These are phyloP conservation scores for Gastrolobium bilobum DNA, from an alignment of 306 rosid genomes.

Conservation along the genomic window DNA sequence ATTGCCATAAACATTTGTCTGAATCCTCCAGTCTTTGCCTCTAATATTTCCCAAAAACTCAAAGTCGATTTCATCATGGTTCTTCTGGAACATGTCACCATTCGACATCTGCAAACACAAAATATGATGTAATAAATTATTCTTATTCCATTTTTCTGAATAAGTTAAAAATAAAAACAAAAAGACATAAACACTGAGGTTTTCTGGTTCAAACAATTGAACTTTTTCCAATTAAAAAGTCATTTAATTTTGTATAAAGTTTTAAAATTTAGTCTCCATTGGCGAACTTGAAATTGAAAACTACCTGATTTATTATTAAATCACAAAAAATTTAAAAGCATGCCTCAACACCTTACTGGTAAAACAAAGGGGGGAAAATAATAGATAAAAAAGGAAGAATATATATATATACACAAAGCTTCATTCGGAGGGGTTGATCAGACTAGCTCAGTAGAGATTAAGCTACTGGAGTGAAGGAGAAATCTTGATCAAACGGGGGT, in stretches of 20 bases:
- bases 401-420: background rate
- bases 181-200: constrained; percentile 20
- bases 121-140: constrained; percentile 4
- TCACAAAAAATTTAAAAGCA: background rate
- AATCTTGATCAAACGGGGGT: background rate
- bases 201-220: constrained; percentile 11
- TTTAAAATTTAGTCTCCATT: constrained; percentile 13
- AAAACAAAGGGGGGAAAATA: constrained; percentile 22
- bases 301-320: background rate
- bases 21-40: constrained; percentile 98
- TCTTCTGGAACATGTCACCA: constrained; percentile 86
- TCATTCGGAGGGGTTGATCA: background rate
- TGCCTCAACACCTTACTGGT: constrained; percentile 12
- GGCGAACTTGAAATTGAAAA: constrained; percentile 26
- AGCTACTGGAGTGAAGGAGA: background rate
- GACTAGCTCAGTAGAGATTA: background rate
- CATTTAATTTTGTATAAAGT: background rate
- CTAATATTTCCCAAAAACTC: constrained; percentile 96
- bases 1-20: constrained; percentile 94
- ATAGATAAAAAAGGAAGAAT: background rate
- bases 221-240: background rate
- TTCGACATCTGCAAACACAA: constrained; percentile 82
- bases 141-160: background rate
- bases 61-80: constrained; percentile 96
- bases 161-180: background rate